Conservation (phyloP, 768 basidiomycete genomes). For the Pulveroboletus sp. region DNA sequence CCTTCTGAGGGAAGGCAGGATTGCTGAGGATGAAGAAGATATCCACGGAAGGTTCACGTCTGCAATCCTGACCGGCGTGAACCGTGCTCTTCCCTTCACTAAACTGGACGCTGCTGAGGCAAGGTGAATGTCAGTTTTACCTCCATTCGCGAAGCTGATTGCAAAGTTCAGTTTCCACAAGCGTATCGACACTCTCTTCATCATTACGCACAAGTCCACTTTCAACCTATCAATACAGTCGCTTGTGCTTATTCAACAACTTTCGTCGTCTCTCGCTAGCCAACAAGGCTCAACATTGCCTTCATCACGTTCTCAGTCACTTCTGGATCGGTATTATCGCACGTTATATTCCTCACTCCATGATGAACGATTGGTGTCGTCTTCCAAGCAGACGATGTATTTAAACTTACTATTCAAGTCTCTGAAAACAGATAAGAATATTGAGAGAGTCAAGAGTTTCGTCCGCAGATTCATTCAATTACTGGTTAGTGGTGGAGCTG, state of each 20-base stretch:
- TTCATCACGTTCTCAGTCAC: slow-evolving; percentile 38
- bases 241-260: slow-evolving; percentile 82
- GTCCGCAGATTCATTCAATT: slow-evolving; percentile 82
- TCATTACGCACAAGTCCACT: slow-evolving; percentile 90
- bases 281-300: slow-evolving; percentile 40
- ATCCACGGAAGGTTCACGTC: slow-evolving; percentile 78
- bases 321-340: slow-evolving; percentile 69
- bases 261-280: slow-evolving; percentile 51
- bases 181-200: slow-evolving; percentile 91
- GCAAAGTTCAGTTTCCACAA: slow-evolving; percentile 55
- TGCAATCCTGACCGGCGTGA: slow-evolving; percentile 89
- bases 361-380: slow-evolving; percentile 72
- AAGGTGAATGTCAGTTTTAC: slow-evolving; percentile 39
- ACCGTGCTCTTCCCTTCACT: slow-evolving; percentile 91
- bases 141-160: slow-evolving; percentile 2
- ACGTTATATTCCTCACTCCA: slow-evolving; percentile 87
- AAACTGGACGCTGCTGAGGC: slow-evolving; percentile 65
- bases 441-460: slow-evolving; percentile 70
- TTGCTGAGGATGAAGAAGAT: slow-evolving; percentile 45
- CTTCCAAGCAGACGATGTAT: slow-evolving; percentile 95
- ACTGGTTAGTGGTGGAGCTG: slow-evolving; percentile 61
- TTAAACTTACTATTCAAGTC: slow-evolving; percentile 91
- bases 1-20: slow-evolving; percentile 61
- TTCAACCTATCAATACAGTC: slow-evolving; percentile 97
- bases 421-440: slow-evolving; percentile 61